These are phyloP conservation scores for Adenanthera pavonina DNA, from an alignment of 306 rosid species.

Conservation along the genomic window DNA sequence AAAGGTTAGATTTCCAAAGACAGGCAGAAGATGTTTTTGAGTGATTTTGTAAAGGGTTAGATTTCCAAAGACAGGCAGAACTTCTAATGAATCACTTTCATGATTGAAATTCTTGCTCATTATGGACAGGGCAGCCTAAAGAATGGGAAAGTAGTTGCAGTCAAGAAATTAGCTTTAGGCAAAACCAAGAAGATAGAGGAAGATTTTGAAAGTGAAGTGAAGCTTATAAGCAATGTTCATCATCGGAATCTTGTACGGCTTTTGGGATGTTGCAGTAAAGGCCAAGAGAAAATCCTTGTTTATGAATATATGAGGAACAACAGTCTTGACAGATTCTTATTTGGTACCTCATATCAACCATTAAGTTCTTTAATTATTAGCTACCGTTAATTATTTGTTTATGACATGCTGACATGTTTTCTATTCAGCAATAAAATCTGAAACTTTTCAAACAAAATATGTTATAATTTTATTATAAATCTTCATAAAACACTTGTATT, in stretches of 20 bases:
- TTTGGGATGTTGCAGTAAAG: neutral
- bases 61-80: neutral
- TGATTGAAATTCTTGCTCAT: neutral
- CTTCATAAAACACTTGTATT: neutral
- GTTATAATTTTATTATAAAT: neutral
- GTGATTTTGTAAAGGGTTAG: neutral
- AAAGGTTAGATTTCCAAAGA: neutral
- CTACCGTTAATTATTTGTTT: neutral
- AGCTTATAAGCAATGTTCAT: neutral
- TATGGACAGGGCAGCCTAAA: slow-evolving; percentile 6
- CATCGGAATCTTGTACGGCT: slow-evolving; percentile 5
- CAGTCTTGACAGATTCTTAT: slow-evolving; percentile 12
- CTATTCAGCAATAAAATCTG: neutral
- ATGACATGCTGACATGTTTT: neutral
- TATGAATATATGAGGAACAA: neutral
- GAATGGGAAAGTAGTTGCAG: slow-evolving; percentile 12
- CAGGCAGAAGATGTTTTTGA: neutral
- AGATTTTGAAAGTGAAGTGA: slow-evolving; percentile 1
- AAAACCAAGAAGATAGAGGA: neutral
- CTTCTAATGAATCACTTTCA: neutral
- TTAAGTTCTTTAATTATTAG: neutral
- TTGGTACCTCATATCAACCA: slow-evolving; percentile 1
- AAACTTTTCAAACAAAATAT: neutral
- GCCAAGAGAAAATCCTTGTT: neutral
- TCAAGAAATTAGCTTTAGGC: slow-evolving; percentile 4